Evolutionary conservation across 2,329 filamentous ascomycete species (phyloP).

Genomic region (Plectosphaerella plurivora): DNA sequence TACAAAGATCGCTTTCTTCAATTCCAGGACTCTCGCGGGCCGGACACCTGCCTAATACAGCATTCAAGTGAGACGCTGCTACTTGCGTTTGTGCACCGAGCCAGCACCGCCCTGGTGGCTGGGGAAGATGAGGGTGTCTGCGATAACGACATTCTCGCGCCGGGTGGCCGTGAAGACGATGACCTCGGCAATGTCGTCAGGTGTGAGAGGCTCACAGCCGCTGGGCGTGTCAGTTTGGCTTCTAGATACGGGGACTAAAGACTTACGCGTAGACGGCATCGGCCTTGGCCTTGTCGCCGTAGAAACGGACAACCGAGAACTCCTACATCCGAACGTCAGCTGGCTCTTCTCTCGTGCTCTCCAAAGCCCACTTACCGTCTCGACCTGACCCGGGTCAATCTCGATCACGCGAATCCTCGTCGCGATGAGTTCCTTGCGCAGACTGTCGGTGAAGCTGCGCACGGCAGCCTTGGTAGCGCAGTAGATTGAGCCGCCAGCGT

Average conservation of each 20-base stretch:
- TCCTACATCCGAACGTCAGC: conserved; percentile 43
- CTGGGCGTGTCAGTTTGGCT: conserved; percentile 30
- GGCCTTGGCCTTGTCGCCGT: conserved; percentile 84
- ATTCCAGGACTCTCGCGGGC: too few species aligned
- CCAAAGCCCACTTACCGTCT: conserved; percentile 55
- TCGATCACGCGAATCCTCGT: conserved; percentile 80
- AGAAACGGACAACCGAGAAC: conserved; percentile 84
- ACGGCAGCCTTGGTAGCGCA: conserved; percentile 91
- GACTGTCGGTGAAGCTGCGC: conserved; percentile 74
- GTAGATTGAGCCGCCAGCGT: conserved; percentile 84
- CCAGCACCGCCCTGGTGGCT: conserved; percentile 63
- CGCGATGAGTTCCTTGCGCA: conserved; percentile 78
- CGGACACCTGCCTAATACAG: too few species aligned
- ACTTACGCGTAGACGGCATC: conserved; percentile 81
- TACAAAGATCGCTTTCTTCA: too few species aligned
- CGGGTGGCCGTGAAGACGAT: conserved; percentile 81
- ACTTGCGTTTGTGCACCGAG: conserved; percentile 20
- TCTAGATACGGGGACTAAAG: not conserved
- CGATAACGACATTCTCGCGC: conserved; percentile 85
- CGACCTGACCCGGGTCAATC: conserved; percentile 87
- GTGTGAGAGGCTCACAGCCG: conserved; percentile 76
- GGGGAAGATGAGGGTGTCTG: conserved; percentile 82
- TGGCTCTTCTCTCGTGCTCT: not conserved
- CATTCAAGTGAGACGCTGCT: too few species aligned
- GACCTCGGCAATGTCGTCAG: conserved; percentile 86